These are phyloP conservation scores for Fraxinus dipetala DNA, from an alignment of 305 asterid species.

Conservation along the genomic window DNA sequence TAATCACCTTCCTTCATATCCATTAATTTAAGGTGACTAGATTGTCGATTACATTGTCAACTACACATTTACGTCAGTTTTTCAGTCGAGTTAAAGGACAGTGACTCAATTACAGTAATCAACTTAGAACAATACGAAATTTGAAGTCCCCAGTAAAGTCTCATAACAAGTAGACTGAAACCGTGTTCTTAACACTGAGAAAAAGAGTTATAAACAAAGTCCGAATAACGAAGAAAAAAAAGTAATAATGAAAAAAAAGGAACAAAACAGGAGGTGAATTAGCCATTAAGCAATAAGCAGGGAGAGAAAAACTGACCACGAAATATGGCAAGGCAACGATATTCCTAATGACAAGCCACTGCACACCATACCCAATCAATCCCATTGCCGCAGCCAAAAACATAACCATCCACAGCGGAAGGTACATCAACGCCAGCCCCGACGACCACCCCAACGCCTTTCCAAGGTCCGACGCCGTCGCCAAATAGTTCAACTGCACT, in stretches of 20 bases:
- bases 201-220: not conserved
- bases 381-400: conserved; percentile 25
- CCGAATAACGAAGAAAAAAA: not conserved
- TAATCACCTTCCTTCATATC: not conserved
- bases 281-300: not conserved
- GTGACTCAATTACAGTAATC: not conserved
- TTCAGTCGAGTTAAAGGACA: not conserved
- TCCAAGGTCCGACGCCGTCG: conserved; percentile 25
- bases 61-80: not conserved
- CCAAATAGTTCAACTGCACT: conserved; percentile 25
- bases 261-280: not conserved
- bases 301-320: not conserved
- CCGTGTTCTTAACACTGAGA: not conserved
- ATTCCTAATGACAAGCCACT: conserved; percentile 25
- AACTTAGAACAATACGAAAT: not conserved
- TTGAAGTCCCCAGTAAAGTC: not conserved
- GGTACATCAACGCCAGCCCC: conserved; percentile 18
- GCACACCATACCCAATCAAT: conserved; percentile 22
- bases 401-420: conserved; percentile 17
- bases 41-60: not conserved
- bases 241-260: not conserved
- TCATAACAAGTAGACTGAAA: not conserved
- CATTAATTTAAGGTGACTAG: not conserved
- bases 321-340: conserved; percentile 24
- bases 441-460: conserved; percentile 27